These are phyloP conservation scores for Penstemon davidsonii DNA, from an alignment of 257 asterid species.

Conservation along the genomic window DNA sequence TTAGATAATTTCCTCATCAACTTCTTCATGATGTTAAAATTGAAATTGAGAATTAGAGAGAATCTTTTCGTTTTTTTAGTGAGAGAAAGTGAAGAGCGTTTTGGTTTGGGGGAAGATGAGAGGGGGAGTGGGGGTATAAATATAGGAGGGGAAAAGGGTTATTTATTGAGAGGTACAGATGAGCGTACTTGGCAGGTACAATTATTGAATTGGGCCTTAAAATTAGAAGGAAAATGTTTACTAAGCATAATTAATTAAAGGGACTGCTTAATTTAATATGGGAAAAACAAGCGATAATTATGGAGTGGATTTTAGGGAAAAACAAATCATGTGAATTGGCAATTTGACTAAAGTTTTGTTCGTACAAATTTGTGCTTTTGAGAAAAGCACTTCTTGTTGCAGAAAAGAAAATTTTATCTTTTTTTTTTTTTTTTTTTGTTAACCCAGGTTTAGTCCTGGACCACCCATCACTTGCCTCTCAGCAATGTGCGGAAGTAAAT, in stretches of 20 bases:
- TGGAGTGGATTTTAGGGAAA: constrained; percentile 19
- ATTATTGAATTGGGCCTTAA: constrained; percentile 39
- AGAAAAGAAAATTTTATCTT: no score
- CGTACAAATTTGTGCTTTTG: not conserved
- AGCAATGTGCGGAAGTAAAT: no score
- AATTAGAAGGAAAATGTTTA: not conserved
- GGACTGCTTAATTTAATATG: no score
- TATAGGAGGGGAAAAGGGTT: constrained; percentile 17
- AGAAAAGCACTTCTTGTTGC: no score
- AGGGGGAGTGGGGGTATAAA: constrained; percentile 30
- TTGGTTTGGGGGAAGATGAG: constrained; percentile 3
- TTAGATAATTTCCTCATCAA: constrained; percentile 59
- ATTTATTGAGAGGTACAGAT: constrained; percentile 59
- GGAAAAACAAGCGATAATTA: not conserved
- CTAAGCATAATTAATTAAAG: not conserved
- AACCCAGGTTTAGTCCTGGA: no score
- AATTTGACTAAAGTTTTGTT: not conserved
- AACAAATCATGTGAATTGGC: constrained; percentile 23
- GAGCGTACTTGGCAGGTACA: constrained; percentile 63
- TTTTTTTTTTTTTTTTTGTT: no score
- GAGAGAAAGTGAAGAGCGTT: constrained; percentile 34
- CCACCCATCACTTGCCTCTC: no score
- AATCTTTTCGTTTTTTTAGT: constrained; percentile 30
- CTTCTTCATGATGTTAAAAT: constrained; percentile 56
- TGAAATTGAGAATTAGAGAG: not conserved